Evolutionary conservation across 176 grass and related monocot species (phyloP).

Genomic region (Urochloa ruziziensis): DNA sequence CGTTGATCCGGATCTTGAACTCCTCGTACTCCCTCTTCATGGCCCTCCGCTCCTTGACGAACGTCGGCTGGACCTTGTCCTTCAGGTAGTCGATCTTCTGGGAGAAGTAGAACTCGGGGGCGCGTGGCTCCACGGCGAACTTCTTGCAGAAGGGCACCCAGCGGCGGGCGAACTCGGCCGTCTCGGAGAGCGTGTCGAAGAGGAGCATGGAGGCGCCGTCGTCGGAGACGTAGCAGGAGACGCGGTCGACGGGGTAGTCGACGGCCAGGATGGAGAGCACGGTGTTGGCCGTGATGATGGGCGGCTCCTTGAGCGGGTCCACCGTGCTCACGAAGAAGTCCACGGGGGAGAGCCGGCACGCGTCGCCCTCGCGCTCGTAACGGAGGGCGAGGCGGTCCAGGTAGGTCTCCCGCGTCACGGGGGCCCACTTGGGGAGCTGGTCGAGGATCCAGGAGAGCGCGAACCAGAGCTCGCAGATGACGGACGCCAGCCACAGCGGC

Average conservation of each 20-base stretch:
- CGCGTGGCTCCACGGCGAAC: constrained; percentile 75
- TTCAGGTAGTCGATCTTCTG: constrained; percentile 99
- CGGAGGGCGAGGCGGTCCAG: constrained; percentile 83
- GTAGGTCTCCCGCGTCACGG: constrained; percentile 90
- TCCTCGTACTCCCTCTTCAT: constrained; percentile 99
- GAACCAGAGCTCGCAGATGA: constrained; percentile 98
- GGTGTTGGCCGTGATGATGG: constrained; percentile 94
- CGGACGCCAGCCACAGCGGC: constrained; percentile 75
- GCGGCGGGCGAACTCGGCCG: constrained; percentile 78
- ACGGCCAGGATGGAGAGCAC: constrained; percentile 91
- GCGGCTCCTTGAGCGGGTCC: constrained; percentile 96
- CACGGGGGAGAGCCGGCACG: constrained; percentile 51
- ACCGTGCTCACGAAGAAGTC: constrained; percentile 91
- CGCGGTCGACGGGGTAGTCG: constrained; percentile 86
- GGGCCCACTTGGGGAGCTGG: constrained; percentile 96
- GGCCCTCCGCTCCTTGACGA: constrained; percentile 88
- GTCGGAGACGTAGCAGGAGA: constrained; percentile 94
- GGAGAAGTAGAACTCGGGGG: constrained; percentile 97
- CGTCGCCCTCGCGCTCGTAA: constrained; percentile 76
- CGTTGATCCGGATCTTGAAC: constrained; percentile 91
- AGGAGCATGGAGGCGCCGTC: constrained; percentile 93
- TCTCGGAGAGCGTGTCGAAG: constrained; percentile 90
- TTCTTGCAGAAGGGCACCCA: constrained; percentile 99
- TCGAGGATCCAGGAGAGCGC: constrained; percentile 98
- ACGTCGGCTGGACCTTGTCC: constrained; percentile 94